Percentiles rank a stretch among this genome's conserved stretches.
Conservation (phyloP, 2,329 filamentous ascomycete genomes). For the Paracamarosporium sp. region DNA sequence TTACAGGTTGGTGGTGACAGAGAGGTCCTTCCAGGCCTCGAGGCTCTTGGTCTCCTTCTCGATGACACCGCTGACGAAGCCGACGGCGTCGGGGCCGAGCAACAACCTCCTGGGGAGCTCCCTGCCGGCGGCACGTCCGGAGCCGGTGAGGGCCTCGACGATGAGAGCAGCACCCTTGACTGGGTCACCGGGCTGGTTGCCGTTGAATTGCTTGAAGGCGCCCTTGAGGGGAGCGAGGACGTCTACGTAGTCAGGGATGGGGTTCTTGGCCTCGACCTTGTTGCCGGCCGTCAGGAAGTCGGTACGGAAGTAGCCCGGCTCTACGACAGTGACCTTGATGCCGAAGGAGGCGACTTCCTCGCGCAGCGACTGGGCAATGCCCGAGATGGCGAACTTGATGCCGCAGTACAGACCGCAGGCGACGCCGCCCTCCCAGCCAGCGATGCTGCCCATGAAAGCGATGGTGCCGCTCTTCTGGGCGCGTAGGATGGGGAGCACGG, state of each 20-base stretch:
- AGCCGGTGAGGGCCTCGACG: not conserved
- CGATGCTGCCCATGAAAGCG: slow-evolving; percentile 40
- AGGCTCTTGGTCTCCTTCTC: not conserved
- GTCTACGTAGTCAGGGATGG: slow-evolving; percentile 26
- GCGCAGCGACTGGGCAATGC: not conserved
- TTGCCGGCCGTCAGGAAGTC: slow-evolving; percentile 31
- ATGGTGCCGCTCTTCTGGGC: slow-evolving; percentile 43
- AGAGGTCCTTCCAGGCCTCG: not conserved
- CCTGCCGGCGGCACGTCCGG: not conserved
- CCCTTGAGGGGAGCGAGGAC: slow-evolving; percentile 28
- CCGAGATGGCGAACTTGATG: slow-evolving; percentile 16
- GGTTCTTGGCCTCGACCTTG: slow-evolving; percentile 14
- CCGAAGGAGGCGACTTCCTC: slow-evolving; percentile 25
- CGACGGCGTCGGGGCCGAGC: not conserved
- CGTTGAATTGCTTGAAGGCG: slow-evolving; percentile 7
- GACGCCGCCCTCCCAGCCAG: slow-evolving; percentile 18
- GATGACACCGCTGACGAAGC: not conserved
- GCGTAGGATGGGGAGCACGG: slow-evolving; percentile 49
- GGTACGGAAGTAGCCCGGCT: slow-evolving; percentile 47
- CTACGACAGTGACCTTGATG: slow-evolving; percentile 44
- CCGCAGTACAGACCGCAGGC: slow-evolving; percentile 9
- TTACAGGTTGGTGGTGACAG: not conserved
- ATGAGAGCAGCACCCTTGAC: slow-evolving; percentile 19
- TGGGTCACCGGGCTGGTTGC: slow-evolving; percentile 24
- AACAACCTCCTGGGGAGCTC: not conserved